Base-by-base conservation (phyloP, 352 stramenopile genomes). In the Stramenopiles sp. region DNA sequence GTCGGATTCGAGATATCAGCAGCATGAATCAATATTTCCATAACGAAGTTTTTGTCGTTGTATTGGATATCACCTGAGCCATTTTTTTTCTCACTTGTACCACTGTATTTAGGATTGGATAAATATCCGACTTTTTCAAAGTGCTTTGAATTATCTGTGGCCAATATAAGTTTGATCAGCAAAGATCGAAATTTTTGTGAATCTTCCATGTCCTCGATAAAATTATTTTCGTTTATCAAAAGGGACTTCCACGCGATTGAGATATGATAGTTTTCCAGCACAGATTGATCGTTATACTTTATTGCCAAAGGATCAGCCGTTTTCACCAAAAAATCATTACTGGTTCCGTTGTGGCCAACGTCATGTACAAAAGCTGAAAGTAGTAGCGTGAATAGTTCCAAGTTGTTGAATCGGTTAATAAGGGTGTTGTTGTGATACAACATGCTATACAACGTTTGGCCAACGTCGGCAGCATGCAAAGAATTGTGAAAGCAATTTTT, bases 241-340 rank as follows among this genome's bases (percentile, higher is more conserved):
- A 55, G 4, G n/a, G 85, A 8, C 22, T 80, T 39, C 75, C 86
- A 88, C 0, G 85, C 83, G 44, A 87, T 84, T 7, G 86, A 81
- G 0, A 85, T 86, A 44, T 90, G 89, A 82, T 89, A 88, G 85
- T 91, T 91, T 83, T 93, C 89, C n/a, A 98, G 86, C n/a, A 95
- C 91, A 32, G 90, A 93, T 81, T 93, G 88, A 80, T 96, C 93
- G 83, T 94, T 96, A 86, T 98, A 97, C 75, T 91, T 90, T 82
- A 98, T 89, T 44, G 92, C 92, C 30, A 96, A 83, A 14, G 92
- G 88, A 7, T 89, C 90, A 75, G 83, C 89, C 25, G 90, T 94
- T 39, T 88, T 89, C 14, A 95, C 85, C 14, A 96, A 87, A 84
- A 94, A 98, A 33, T 86, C 85, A 85, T 98, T 97, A 83, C 90